Percentiles rank a stretch among this genome's conserved stretches.
phyloP scores from a whole-genome alignment of 768 basidiomycete species.

The Tulasnella sp. region DNA sequence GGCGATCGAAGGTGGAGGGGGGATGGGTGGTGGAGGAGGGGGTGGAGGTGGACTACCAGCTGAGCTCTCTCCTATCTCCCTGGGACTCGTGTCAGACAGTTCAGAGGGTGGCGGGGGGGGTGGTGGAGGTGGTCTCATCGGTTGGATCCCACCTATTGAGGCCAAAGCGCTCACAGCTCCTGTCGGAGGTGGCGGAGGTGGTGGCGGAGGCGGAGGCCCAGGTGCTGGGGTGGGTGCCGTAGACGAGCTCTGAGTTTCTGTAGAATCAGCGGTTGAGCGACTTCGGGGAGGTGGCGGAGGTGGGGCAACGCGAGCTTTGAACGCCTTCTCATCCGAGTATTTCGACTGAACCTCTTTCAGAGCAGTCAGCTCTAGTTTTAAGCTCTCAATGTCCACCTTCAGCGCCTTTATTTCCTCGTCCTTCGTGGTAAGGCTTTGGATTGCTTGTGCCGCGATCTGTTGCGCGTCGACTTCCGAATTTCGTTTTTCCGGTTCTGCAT shows the following conservation, averaged over 20 bases:
- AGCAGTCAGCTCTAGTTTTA: constrained; percentile 50
- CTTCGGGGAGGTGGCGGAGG: constrained; percentile 54
- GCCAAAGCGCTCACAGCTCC: background rate
- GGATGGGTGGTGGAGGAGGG: background rate
- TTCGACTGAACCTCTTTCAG: constrained; percentile 45
- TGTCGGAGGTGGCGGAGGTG: constrained; percentile 6
- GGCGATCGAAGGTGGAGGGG: background rate
- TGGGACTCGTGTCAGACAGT: background rate
- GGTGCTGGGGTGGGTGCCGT: background rate
- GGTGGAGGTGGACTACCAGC: background rate
- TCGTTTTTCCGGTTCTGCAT: constrained; percentile 50
- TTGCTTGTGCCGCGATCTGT: constrained; percentile 66
- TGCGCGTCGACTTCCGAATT: constrained; percentile 65
- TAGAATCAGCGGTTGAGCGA: background rate
- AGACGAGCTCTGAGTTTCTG: background rate
- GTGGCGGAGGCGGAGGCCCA: constrained; percentile 36
- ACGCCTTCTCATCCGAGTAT: constrained; percentile 66
- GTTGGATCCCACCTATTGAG: constrained; percentile 45
- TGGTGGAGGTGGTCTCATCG: constrained; percentile 36
- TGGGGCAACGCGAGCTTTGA: constrained; percentile 66
- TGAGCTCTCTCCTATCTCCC: background rate
- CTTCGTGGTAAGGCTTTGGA: constrained; percentile 69
- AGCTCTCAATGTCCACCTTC: constrained; percentile 38
- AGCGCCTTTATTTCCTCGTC: constrained; percentile 66
- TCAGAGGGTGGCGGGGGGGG: constrained; percentile 15